Evolutionary conservation across 805 yeast species (phyloP).

Genomic region (Isabelozyma heimii): DNA sequence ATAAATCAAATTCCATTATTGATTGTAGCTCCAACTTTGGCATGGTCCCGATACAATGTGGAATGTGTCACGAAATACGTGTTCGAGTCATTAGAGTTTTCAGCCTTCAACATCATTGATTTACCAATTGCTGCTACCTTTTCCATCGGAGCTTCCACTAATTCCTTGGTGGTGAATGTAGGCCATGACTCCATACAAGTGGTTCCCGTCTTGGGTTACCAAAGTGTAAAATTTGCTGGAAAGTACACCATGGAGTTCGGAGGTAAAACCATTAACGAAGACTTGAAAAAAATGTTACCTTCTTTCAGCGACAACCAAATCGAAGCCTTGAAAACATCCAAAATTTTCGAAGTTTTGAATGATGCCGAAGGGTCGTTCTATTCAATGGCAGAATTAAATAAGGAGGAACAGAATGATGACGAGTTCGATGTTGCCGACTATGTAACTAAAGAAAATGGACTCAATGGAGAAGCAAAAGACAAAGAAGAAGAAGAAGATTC

Average conservation of each 20-base stretch:
- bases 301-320: constrained; percentile 55
- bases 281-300: constrained; percentile 55
- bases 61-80: constrained; percentile 73
- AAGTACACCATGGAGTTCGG: constrained; percentile 52
- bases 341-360: constrained; percentile 75
- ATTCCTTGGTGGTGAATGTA: constrained; percentile 74
- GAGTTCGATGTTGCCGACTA: constrained; percentile 86
- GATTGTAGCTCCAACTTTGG: constrained; percentile 55
- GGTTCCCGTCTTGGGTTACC: constrained; percentile 75
- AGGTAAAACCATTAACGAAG: constrained; percentile 59
- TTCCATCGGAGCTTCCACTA: constrained; percentile 66
- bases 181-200: constrained; percentile 77
- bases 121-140: constrained; percentile 66
- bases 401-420: constrained; percentile 57
- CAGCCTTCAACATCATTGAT: constrained; percentile 71
- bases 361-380: constrained; percentile 67
- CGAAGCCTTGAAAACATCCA: constrained; percentile 70
- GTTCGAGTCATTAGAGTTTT: constrained; percentile 69
- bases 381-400: constrained; percentile 49
- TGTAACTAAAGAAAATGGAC: constrained; percentile 68
- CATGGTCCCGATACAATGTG: constrained; percentile 66
- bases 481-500: constrained; percentile 31
- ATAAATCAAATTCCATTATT: constrained; percentile 70
- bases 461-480: constrained; percentile 28
- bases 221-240: constrained; percentile 55